phyloP scores from a whole-genome alignment of 208 protist genomes.

The Leishmania arabica region DNA sequence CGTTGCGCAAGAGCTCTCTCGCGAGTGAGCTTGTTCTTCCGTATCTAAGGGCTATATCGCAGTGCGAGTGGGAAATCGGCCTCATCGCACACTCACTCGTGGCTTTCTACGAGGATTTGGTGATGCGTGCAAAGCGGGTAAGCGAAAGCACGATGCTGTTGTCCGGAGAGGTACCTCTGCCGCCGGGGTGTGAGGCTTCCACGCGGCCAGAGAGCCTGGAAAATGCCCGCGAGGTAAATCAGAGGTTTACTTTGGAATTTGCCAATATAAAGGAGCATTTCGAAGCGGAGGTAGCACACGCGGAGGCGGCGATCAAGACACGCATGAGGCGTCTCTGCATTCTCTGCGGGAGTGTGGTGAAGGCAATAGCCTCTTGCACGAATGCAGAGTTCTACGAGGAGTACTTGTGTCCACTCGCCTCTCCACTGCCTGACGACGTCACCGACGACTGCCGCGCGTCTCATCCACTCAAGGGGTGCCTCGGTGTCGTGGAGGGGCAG shows the following conservation, averaged over 20 bases:
- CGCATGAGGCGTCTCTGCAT: constrained; percentile 21
- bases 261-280: constrained; percentile 7
- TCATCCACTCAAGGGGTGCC: constrained; percentile 18
- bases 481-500: constrained; percentile 14
- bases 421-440: neutral
- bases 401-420: constrained; percentile 9
- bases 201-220: constrained; percentile 20
- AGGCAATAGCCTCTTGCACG: constrained; percentile 12
- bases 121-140: constrained; percentile 26
- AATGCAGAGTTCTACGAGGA: constrained; percentile 12
- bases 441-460: neutral
- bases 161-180: constrained; percentile 13
- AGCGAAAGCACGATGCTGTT: constrained; percentile 19
- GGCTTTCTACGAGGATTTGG: constrained; percentile 21
- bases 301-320: constrained; percentile 9
- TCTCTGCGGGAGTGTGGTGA: constrained; percentile 8
- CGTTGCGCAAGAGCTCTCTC: constrained; percentile 22
- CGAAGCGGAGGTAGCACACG: constrained; percentile 14
- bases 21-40: constrained; percentile 18
- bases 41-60: constrained; percentile 11
- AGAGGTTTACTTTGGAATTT: constrained; percentile 14
- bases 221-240: constrained; percentile 13
- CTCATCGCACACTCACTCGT: constrained; percentile 24
- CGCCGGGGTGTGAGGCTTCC: constrained; percentile 21
- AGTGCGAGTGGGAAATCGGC: constrained; percentile 16